Percentiles rank a stretch among this genome's conserved stretches.
Conservation (phyloP, 768 basidiomycete species). For the Calocera cornea region DNA sequence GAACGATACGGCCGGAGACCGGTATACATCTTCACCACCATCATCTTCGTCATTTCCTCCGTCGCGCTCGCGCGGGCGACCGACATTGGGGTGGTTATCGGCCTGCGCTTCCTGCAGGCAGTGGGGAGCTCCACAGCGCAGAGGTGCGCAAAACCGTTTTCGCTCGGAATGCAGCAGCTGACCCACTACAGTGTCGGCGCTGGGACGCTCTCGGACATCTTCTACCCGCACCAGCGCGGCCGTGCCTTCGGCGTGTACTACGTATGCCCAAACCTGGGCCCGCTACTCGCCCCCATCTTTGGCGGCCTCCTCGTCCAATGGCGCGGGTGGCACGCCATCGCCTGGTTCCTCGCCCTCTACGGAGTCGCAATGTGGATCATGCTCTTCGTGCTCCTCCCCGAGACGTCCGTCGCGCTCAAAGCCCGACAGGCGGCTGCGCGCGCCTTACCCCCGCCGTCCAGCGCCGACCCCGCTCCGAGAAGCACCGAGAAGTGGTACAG, state of each 20-base stretch:
- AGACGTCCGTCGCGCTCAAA: conserved; percentile 12
- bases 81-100: conserved; percentile 6
- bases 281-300: conserved; percentile 6
- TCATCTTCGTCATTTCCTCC: not conserved
- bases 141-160: conserved; percentile 3
- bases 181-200: conserved; percentile 8
- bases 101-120: conserved; percentile 10
- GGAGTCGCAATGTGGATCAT: conserved; percentile 10
- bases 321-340: conserved; percentile 13
- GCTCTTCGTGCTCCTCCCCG: conserved; percentile 11
- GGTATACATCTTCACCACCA: not conserved
- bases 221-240: conserved; percentile 10
- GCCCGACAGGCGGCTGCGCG: conserved; percentile 6
- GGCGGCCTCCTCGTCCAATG: conserved; percentile 11
- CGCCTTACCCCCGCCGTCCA: not conserved
- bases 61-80: conserved; percentile 9
- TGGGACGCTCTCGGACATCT: conserved; percentile 11
- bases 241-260: conserved; percentile 7
- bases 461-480: not conserved
- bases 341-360: conserved; percentile 10
- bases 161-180: not conserved
- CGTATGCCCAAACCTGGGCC: not conserved
- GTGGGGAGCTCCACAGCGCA: conserved; percentile 12
- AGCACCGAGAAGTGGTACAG: not conserved
- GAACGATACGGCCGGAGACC: not conserved